These are phyloP conservation scores for Acanthamoeba healyi DNA, from an alignment of 208 protist species.

Conservation along the genomic window DNA sequence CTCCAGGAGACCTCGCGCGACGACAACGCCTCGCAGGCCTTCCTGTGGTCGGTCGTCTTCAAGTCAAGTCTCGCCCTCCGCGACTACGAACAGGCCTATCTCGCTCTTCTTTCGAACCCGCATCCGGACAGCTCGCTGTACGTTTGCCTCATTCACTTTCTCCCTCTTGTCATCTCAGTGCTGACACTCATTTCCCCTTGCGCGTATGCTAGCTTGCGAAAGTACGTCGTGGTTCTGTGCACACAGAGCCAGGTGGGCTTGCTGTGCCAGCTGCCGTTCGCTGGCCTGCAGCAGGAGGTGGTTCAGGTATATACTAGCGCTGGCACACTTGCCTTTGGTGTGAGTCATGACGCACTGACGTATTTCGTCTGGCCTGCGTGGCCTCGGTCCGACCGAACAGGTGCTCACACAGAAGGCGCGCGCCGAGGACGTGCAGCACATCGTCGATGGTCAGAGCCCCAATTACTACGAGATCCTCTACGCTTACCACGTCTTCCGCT, in stretches of 20 bases:
- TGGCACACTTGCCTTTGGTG: neutral
- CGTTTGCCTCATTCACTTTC: neutral
- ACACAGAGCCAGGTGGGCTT: constrained; percentile 14
- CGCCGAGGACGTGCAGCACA: constrained; percentile 44
- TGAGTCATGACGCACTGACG: too few species aligned
- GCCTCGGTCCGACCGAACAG: neutral
- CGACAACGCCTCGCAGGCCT: constrained; percentile 62
- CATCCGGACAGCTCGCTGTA: constrained; percentile 19
- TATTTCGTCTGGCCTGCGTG: too few species aligned
- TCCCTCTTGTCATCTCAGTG: neutral
- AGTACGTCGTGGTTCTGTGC: constrained; percentile 71
- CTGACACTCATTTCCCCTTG: neutral
- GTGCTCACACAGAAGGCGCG: constrained; percentile 67
- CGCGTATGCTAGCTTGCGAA: neutral
- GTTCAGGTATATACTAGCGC: neutral
- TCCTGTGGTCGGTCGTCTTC: constrained; percentile 74
- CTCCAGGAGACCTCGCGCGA: constrained; percentile 33
- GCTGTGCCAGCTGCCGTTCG: constrained; percentile 75
- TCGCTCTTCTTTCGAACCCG: constrained; percentile 65
- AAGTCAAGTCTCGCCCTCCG: constrained; percentile 60
- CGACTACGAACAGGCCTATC: constrained; percentile 76
- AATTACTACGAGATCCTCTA: constrained; percentile 76
- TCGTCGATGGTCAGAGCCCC: constrained; percentile 29
- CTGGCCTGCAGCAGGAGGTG: constrained; percentile 37
- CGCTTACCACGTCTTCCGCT: constrained; percentile 70